Percentiles rank a stretch among this genome's conserved stretches.
phyloP scores from a whole-genome alignment of 306 rosid genomes.

The Spatholobus suberectus region DNA sequence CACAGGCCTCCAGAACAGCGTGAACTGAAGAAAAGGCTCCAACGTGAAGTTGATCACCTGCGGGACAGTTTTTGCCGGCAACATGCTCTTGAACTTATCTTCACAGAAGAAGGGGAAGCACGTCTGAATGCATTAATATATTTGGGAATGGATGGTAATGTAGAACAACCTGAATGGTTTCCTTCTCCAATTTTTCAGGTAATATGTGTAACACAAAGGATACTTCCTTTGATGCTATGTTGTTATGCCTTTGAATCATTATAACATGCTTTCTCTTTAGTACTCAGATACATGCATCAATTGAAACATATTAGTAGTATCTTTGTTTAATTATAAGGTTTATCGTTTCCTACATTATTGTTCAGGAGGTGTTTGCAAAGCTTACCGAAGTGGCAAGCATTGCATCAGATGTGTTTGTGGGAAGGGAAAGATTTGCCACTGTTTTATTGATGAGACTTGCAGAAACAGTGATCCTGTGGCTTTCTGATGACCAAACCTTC shows the following conservation, averaged over 20 bases:
- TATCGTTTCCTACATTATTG: neutral
- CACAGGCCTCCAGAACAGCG: constrained; percentile 74
- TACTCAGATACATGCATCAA: neutral
- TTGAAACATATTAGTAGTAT: neutral
- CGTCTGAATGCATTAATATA: constrained; percentile 68
- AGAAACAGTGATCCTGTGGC: constrained; percentile 86
- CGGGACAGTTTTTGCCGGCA: constrained; percentile 89
- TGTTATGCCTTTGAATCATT: neutral
- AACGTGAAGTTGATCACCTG: constrained; percentile 76
- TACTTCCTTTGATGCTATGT: constrained; percentile 21
- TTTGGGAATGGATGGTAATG: constrained; percentile 58
- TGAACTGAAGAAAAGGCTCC: constrained; percentile 77
- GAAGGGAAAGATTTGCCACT: constrained; percentile 91
- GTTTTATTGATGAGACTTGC: constrained; percentile 82
- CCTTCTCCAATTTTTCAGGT: constrained; percentile 92
- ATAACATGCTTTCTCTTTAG: neutral
- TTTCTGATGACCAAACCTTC: constrained; percentile 84
- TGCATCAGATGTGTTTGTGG: constrained; percentile 80
- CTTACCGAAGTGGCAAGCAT: constrained; percentile 67
- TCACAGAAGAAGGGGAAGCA: constrained; percentile 83
- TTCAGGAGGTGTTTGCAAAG: constrained; percentile 70
- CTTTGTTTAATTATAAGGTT: constrained; percentile 15
- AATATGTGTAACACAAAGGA: constrained; percentile 6
- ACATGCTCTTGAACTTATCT: constrained; percentile 87
- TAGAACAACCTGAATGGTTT: constrained; percentile 81